These are phyloP conservation scores for Solanum verrucosum DNA, from an alignment of 257 asterid species.

Conservation along the genomic window DNA sequence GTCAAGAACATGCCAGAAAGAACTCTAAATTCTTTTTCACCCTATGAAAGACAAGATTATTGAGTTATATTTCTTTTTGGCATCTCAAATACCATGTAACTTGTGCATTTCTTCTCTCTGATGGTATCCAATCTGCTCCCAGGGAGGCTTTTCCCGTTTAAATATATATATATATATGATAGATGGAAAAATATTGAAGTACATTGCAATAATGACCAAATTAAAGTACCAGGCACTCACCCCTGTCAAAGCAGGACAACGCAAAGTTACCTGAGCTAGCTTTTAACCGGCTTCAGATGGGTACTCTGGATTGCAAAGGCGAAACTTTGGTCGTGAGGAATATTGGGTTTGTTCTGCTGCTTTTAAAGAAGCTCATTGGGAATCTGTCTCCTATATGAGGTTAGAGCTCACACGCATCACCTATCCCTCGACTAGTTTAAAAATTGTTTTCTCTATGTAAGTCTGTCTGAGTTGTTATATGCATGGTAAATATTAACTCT, in stretches of 20 bases:
- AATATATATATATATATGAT: not conserved
- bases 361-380: constrained; percentile 70
- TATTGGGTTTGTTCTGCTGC: constrained; percentile 71
- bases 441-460: not conserved
- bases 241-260: constrained; percentile 35
- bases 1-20: no score
- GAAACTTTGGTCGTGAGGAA: constrained; percentile 88
- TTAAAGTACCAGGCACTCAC: constrained; percentile 22
- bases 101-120: not conserved
- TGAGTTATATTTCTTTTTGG: not conserved
- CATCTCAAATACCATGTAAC: not conserved
- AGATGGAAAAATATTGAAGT: constrained; percentile 83
- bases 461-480: not conserved
- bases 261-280: constrained; percentile 54
- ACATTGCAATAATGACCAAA: constrained; percentile 58
- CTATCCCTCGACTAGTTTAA: not conserved
- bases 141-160: constrained; percentile 62
- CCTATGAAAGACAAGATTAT: not conserved
- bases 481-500: constrained; percentile 3
- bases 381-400: constrained; percentile 71
- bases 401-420: constrained; percentile 16
- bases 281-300: constrained; percentile 67
- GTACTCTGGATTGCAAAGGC: constrained; percentile 34
- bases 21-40: not conserved
- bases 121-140: not conserved